Base-by-base conservation (phyloP, 306 rosid species). In the Astragalus glycyphyllos region DNA sequence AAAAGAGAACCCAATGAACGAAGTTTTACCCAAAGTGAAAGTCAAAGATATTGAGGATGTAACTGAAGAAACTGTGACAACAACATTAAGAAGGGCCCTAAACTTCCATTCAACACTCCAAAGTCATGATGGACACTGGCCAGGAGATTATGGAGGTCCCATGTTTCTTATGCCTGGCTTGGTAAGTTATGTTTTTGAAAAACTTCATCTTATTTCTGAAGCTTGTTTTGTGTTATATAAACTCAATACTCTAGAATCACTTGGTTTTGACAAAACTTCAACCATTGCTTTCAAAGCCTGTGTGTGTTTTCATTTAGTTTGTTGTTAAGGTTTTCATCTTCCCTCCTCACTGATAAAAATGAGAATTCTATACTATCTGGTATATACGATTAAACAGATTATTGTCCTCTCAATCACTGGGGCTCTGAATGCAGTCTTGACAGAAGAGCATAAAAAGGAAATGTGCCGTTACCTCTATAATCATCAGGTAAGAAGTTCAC, bases 111-210 rank as follows among this genome's bases (percentile, higher is more conserved):
- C 97, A 50, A 81, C 90, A 16, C 41, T 92, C 20, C 97, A 92
- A 80, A 76, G 87, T 74, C 77, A 71, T 8, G 93, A 92, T 75
- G 97, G 97, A 69, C 97, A 92, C 74, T 92, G 97, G 97, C 78
- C 97, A 0, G 97, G 97, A 44, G 97, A 92, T 83, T 92, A 92
- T 82, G 97, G 90, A 35, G 97, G 97, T 58, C 97, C 97, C 8
- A 92, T 92, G 97, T 92, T 92, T 87, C 94, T 92, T 50, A 5
- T 89, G 81, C 97, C 97, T 60, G 97, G 97, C 59, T 80, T 92
- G 89, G 97, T 91, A 74, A 77, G 77, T 77, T 42, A 10, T 20
- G 16, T 58, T 54, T 54, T 58, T 65, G 32, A 40, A 73, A 61
- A 10, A 47, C 16, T 76, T 50, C 10, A 5, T 63, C 67, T 54